phyloP scores from a whole-genome alignment of 2,329 filamentous ascomycete genomes.

The Stemphylium vesicarium region DNA sequence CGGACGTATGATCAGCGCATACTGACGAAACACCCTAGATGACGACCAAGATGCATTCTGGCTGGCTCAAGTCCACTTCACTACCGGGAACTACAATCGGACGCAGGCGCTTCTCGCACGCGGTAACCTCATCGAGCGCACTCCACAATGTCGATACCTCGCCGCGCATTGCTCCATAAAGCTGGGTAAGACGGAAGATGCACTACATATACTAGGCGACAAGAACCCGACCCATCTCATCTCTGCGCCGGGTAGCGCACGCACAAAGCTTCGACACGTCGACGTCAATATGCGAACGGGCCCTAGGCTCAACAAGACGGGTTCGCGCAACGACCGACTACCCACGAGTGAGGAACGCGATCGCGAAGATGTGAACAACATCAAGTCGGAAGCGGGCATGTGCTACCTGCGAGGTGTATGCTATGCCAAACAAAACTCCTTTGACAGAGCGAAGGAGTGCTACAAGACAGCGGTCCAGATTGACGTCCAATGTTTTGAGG shows the following conservation, averaged over 20 bases:
- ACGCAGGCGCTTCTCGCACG: slow-evolving; percentile 85
- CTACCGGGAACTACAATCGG: slow-evolving; percentile 90
- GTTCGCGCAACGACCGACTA: slow-evolving; percentile 57
- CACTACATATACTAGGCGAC: slow-evolving; percentile 83
- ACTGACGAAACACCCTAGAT: slow-evolving; percentile 60
- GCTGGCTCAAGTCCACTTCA: slow-evolving; percentile 98
- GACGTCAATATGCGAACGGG: slow-evolving; percentile 61
- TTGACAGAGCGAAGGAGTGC: slow-evolving; percentile 95
- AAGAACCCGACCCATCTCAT: slow-evolving; percentile 92
- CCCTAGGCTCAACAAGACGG: slow-evolving; percentile 51
- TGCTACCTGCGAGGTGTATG: slow-evolving; percentile 93
- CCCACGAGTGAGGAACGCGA: slow-evolving; percentile 68
- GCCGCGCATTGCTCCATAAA: slow-evolving; percentile 94
- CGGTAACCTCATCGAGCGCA: slow-evolving; percentile 80
- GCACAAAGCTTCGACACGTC: slow-evolving; percentile 74
- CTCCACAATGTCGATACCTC: slow-evolving; percentile 87
- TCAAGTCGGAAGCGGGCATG: slow-evolving; percentile 95
- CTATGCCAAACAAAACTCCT: slow-evolving; percentile 96
- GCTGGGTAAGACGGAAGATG: slow-evolving; percentile 88
- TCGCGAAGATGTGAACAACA: slow-evolving; percentile 72
- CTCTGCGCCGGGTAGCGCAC: slow-evolving; percentile 66
- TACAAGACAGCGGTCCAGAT: slow-evolving; percentile 98
- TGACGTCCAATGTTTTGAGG: slow-evolving; percentile 97
- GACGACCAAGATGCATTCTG: slow-evolving; percentile 95
- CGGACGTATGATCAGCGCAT: not conserved